A percentile compares a stretch with the other conserved stretches of the same genome.
Evolutionary conservation across 2,329 filamentous ascomycete genomes (phyloP).

Genomic region (Epichloe aotearoae): DNA sequence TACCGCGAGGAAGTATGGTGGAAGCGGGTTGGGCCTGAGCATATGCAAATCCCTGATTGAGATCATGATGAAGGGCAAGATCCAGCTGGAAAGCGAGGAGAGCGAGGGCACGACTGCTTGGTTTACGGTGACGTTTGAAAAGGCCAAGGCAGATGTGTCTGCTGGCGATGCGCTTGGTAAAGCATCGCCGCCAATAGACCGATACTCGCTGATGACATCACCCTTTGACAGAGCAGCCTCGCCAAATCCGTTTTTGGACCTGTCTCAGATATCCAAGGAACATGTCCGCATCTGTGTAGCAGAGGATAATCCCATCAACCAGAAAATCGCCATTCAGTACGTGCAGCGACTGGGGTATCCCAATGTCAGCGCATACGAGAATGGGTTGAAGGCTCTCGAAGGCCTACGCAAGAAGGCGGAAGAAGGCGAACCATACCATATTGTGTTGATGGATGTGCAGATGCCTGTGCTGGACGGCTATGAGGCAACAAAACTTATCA

Average conservation of each 20-base stretch:
- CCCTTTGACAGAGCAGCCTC: conserved; percentile 25
- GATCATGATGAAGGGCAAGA: conserved; percentile 77
- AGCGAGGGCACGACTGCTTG: conserved; percentile 57
- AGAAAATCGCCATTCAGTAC: conserved; percentile 86
- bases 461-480: conserved; percentile 93
- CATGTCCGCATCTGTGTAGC: conserved; percentile 83
- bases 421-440: conserved; percentile 68
- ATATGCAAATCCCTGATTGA: conserved; percentile 94
- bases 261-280: conserved; percentile 61
- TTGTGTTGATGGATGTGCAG: conserved; percentile 91
- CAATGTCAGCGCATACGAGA: conserved; percentile 73
- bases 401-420: conserved; percentile 61
- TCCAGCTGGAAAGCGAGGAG: conserved; percentile 67
- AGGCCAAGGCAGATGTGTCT: conserved; percentile 51
- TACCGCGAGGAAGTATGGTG: conserved; percentile 81
- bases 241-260: conserved; percentile 44
- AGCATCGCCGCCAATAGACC: conserved; percentile 23
- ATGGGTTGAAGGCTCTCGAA: conserved; percentile 78
- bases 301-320: conserved; percentile 90
- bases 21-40: conserved; percentile 78
- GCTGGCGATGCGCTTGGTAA: conserved; percentile 38
- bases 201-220: conserved; percentile 18
- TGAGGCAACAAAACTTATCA: conserved; percentile 73
- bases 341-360: conserved; percentile 74
- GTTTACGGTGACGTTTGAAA: conserved; percentile 78